Percentiles rank a stretch among this genome's conserved stretches.
Evolutionary conservation across 106 monocot species (phyloP).

Genomic region (Allium sativum): DNA sequence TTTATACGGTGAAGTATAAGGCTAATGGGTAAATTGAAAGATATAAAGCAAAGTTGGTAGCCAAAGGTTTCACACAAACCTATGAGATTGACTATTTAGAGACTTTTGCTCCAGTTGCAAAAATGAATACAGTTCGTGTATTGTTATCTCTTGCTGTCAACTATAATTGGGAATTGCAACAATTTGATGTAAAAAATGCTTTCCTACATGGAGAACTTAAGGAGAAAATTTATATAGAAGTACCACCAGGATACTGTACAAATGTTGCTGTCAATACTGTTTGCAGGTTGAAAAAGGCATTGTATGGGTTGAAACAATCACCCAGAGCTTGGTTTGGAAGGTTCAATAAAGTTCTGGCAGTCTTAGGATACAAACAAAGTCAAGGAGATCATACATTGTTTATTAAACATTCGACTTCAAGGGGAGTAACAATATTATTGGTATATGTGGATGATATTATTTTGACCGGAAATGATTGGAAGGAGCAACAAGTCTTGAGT

Average conservation of each 20-base stretch:
- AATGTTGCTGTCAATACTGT: not conserved
- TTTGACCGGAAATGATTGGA: not conserved
- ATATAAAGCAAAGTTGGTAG: not conserved
- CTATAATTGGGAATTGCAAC: not conserved
- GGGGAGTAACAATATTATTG: not conserved
- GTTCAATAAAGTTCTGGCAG: not conserved
- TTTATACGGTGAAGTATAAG: not conserved
- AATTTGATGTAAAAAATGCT: not conserved
- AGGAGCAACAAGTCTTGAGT: not conserved
- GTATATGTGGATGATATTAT: constrained; percentile 5
- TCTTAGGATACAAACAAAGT: not conserved
- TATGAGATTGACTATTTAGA: not conserved
- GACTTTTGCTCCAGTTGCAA: not conserved
- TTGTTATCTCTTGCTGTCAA: constrained; percentile 1
- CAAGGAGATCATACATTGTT: not conserved
- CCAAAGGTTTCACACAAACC: not conserved
- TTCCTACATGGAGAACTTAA: not conserved
- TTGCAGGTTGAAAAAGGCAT: not conserved
- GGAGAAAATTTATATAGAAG: constrained; percentile 4
- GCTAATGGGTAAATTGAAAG: not conserved
- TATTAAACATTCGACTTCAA: not conserved
- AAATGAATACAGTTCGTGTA: constrained; percentile 1
- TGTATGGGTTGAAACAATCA: constrained; percentile 3
- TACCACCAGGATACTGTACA: not conserved
- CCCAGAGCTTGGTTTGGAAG: not conserved